A percentile compares a stretch with the other conserved stretches of the same genome.
Conservation (phyloP, 345 rosid species). For the Camelina laxa region DNA sequence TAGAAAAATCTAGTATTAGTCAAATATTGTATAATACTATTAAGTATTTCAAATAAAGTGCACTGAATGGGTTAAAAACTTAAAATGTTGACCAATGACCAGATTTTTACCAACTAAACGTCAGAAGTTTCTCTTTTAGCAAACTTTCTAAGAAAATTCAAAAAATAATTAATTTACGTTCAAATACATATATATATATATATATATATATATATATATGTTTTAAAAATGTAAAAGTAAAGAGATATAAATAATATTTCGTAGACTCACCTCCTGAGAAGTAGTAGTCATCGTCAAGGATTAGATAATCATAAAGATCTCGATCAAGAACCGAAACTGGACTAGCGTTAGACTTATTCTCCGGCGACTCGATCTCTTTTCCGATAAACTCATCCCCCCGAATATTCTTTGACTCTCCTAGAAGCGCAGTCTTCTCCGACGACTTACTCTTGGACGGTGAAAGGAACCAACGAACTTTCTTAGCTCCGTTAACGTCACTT, state of each 20-base stretch:
- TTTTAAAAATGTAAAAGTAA: neutral
- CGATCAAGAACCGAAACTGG: conserved; percentile 67
- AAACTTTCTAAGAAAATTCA: neutral
- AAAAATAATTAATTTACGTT: neutral
- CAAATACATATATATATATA: neutral
- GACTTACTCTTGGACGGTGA: conserved; percentile 44
- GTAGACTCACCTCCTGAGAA: conserved; percentile 59
- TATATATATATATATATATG: no score
- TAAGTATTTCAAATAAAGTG: neutral
- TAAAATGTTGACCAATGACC: conserved; percentile 20
- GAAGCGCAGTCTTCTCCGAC: conserved; percentile 35
- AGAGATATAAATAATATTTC: neutral
- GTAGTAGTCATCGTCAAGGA: conserved; percentile 45
- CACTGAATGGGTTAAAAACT: neutral
- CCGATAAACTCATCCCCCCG: conserved; percentile 24
- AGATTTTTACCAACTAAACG: neutral
- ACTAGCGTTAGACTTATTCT: conserved; percentile 47
- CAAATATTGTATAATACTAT: conserved; percentile 1
- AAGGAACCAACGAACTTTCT: conserved; percentile 48
- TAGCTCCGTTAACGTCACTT: conserved; percentile 44
- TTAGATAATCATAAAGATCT: conserved; percentile 48
- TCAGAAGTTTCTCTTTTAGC: neutral
- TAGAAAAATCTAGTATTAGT: neutral
- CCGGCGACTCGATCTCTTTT: conserved; percentile 39
- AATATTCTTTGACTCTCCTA: conserved; percentile 29